These are phyloP conservation scores for Candida smagusa DNA, from an alignment of 1,139 yeast species.

Conservation along the genomic window DNA sequence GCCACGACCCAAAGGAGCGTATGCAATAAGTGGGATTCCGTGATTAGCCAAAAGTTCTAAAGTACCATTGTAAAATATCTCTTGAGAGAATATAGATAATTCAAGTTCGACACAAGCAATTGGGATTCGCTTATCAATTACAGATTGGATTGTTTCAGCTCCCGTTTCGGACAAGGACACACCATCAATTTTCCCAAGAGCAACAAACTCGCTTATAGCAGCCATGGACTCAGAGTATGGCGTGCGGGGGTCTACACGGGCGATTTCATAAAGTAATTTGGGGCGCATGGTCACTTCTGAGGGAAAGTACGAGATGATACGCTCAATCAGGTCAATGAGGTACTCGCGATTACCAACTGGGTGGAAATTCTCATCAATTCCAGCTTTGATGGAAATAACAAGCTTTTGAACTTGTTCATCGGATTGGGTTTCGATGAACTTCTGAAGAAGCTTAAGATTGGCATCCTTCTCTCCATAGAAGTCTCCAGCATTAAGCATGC, in stretches of 20 bases:
- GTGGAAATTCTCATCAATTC: constrained; percentile 26
- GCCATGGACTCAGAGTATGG: constrained; percentile 49
- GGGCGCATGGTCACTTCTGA: constrained; percentile 27
- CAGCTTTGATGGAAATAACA: constrained; percentile 68
- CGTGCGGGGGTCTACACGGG: constrained; percentile 57
- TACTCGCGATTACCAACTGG: constrained; percentile 52
- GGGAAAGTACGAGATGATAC: constrained; percentile 39
- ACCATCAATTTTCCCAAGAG: constrained; percentile 57
- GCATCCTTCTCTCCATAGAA: background rate
- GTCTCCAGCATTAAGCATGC: background rate
- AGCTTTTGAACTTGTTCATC: constrained; percentile 49
- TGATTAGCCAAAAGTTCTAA: constrained; percentile 46
- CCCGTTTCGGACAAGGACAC: constrained; percentile 71
- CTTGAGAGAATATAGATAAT: constrained; percentile 61
- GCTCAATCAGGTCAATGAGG: constrained; percentile 49
- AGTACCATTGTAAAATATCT: constrained; percentile 58
- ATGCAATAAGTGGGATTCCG: constrained; percentile 64
- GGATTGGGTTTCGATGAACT: constrained; percentile 50
- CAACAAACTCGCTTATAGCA: constrained; percentile 49
- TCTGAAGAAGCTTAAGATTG: constrained; percentile 48
- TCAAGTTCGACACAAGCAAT: constrained; percentile 74
- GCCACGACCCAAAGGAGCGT: constrained; percentile 80
- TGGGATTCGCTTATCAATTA: constrained; percentile 43
- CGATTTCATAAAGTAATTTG: constrained; percentile 60
- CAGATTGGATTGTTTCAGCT: constrained; percentile 55